Percentiles rank a stretch among this genome's conserved stretches.
Conservation (phyloP, 768 basidiomycete species). For the Panaeolus papilionaceus region DNA sequence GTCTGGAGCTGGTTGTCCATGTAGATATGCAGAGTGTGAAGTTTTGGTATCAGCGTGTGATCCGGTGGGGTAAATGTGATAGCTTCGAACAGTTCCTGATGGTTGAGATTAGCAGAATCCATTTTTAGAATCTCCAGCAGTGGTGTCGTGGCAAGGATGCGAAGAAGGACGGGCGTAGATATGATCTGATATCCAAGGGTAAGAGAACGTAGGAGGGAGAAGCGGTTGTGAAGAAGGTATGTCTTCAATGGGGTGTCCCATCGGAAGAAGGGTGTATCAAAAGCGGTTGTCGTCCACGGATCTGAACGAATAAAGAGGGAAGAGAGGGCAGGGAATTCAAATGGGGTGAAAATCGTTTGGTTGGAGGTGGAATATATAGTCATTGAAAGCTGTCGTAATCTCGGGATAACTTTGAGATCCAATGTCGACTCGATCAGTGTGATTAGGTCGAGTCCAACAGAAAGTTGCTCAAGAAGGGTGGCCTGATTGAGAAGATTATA, state of each 20-base stretch:
- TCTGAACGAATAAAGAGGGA: constrained; percentile 6
- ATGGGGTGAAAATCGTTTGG: neutral
- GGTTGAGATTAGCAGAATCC: constrained; percentile 6
- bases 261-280: constrained; percentile 2
- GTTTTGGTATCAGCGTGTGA: neutral
- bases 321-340: neutral
- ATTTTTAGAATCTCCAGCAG: constrained; percentile 11
- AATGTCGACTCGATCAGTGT: neutral
- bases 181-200: constrained; percentile 6
- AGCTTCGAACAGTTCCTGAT: constrained; percentile 5
- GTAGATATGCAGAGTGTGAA: constrained; percentile 4
- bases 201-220: constrained; percentile 1
- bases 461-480: neutral
- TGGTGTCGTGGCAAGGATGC: constrained; percentile 8
- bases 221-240: neutral
- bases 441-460: constrained; percentile 1
- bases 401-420: neutral
- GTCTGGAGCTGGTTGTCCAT: constrained; percentile 9
- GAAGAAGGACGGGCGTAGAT: neutral
- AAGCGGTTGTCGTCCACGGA: constrained; percentile 10
- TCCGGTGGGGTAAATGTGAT: neutral
- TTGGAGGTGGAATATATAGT: constrained; percentile 1
- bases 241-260: neutral
- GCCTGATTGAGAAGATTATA: constrained; percentile 1
- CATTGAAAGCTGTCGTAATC: neutral